These are phyloP conservation scores for Aspergillus arachidicola DNA, from an alignment of 2,329 filamentous ascomycete species.

Conservation along the genomic window DNA sequence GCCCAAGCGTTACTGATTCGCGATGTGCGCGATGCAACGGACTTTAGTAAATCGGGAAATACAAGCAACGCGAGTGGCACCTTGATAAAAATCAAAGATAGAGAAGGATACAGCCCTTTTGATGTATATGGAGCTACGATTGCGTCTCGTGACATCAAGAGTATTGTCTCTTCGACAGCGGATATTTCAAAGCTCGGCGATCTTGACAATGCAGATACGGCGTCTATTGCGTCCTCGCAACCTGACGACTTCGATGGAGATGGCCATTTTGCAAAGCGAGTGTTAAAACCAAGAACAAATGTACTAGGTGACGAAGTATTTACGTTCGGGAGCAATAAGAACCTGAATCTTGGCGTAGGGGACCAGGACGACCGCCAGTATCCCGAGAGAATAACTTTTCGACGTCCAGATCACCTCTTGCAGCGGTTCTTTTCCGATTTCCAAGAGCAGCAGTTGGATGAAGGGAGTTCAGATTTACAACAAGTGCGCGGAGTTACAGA, in stretches of 20 bases:
- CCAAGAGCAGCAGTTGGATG: constrained; percentile 45
- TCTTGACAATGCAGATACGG: constrained; percentile 42
- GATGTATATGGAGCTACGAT: constrained; percentile 91
- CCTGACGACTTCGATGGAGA: constrained; percentile 54
- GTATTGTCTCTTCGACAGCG: constrained; percentile 27
- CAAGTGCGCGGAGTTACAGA: constrained; percentile 49
- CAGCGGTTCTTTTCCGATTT: constrained; percentile 73
- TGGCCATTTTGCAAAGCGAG: constrained; percentile 35
- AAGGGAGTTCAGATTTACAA: constrained; percentile 22
- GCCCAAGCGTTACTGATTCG: constrained; percentile 79
- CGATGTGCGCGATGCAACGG: constrained; percentile 68
- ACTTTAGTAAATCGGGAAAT: constrained; percentile 59
- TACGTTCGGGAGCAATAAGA: constrained; percentile 95
- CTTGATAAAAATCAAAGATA: constrained; percentile 92
- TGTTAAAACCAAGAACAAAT: constrained; percentile 37
- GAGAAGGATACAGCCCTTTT: constrained; percentile 91
- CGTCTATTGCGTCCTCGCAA: constrained; percentile 31
- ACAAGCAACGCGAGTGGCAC: constrained; percentile 66
- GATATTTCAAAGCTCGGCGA: constrained; percentile 46
- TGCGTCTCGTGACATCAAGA: constrained; percentile 68
- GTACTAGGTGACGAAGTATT: constrained; percentile 81
- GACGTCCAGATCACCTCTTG: constrained; percentile 76
- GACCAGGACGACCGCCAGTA: constrained; percentile 94
- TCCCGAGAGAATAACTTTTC: constrained; percentile 78
- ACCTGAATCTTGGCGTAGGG: constrained; percentile 88